These are phyloP conservation scores for Alternaria arbusti DNA, from an alignment of 2,329 filamentous ascomycete species.

Conservation along the genomic window DNA sequence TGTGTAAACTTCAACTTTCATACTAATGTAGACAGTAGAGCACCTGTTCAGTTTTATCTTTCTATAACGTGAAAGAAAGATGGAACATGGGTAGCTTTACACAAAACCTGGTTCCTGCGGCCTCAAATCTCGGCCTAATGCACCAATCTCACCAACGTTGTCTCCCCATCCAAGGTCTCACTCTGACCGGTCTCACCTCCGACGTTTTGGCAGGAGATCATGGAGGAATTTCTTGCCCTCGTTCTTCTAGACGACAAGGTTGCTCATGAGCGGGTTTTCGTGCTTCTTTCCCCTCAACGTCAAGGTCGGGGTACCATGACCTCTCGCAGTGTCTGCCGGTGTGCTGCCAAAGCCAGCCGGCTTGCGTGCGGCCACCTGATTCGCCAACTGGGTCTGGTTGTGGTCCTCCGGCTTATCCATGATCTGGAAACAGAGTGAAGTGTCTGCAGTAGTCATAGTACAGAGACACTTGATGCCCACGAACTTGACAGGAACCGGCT, in stretches of 20 bases:
- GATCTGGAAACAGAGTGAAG: slow-evolving; percentile 32
- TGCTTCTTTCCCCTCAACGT: slow-evolving; percentile 17
- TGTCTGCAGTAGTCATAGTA: slow-evolving; percentile 16
- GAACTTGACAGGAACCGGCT: slow-evolving; percentile 25
- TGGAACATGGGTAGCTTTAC: not conserved
- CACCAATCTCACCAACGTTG: not conserved
- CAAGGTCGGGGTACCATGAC: slow-evolving; percentile 24
- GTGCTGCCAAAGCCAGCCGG: slow-evolving; percentile 10
- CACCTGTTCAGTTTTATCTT: too few species aligned
- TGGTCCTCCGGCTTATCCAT: slow-evolving; percentile 10
- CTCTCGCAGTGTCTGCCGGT: slow-evolving; percentile 20
- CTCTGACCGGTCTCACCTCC: not conserved
- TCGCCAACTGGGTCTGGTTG: not conserved
- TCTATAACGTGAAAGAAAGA: too few species aligned
- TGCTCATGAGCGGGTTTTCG: slow-evolving; percentile 31
- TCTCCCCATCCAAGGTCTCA: not conserved
- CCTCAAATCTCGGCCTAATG: not conserved
- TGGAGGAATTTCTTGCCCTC: not conserved
- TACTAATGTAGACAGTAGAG: too few species aligned
- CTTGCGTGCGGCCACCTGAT: not conserved
- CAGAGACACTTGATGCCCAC: slow-evolving; percentile 29
- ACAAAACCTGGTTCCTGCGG: not conserved
- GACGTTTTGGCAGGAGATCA: not conserved
- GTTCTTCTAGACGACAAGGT: slow-evolving; percentile 5
- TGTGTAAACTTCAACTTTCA: too few species aligned